Base-by-base conservation (phyloP, 2,329 filamentous ascomycete species). In the Xylariaceae sp. region DNA sequence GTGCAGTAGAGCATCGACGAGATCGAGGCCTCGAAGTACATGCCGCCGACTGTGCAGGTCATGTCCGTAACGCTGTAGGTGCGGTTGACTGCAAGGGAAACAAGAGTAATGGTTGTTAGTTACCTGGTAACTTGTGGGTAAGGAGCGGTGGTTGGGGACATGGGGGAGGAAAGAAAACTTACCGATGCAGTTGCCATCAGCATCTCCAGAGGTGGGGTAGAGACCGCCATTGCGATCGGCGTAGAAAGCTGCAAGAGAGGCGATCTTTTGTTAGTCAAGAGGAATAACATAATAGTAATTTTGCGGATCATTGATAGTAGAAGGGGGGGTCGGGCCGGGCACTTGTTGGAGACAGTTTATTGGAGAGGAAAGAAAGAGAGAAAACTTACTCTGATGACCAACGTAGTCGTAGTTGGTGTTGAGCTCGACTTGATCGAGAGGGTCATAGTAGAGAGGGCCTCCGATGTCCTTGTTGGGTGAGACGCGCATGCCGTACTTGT, bases 351-450 rank as follows among this genome's bases (percentile, higher is more conserved):
- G n/a, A 7, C 23, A 17, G 12, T 19, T 6, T 27, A 3, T 21
- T 21, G 4, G 10, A 32, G 4, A 17, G 8, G 14, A 25, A n/a
- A 41, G 12, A 14, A 34, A 16, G 8, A 4, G 3, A 23, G 16
- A 23, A 29, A 33, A 27, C 42, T 29, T 51, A 54, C 54, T 56
- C 14, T 53, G 48, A 32, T 55, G 52, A 5, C 49, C 51, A 2
- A 47, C 43, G 33, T 33, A 40, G 16, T 38, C 29, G 10, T 22
- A 12, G 25, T 42, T 39, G 2, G 49, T 53, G n/a, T 55, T 53
- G 37, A 55, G 49, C 47, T 54, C 53, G 27, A 53, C 48, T 19
- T 44, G 16, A 3, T 50, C 40, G 2, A 54, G 43, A 3, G 49
- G 47, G 35, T 54, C 47, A 10, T 47, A 42, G 11, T 47, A 53